Percentiles rank a stretch among this genome's conserved stretches.
Evolutionary conservation across 2,329 filamentous ascomycete genomes (phyloP).

Genomic region (Epichloe festucae): DNA sequence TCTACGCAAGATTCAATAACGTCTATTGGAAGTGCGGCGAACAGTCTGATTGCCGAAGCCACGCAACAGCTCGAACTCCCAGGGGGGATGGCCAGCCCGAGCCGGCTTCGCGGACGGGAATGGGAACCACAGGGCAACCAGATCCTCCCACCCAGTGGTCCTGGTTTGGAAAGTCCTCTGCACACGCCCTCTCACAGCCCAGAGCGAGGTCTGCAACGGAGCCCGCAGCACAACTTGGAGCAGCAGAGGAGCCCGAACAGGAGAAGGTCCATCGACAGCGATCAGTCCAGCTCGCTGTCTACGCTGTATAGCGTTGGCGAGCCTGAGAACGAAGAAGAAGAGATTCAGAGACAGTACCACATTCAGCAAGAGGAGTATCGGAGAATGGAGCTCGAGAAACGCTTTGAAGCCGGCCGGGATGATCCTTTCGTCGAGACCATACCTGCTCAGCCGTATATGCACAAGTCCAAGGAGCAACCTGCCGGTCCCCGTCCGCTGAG

Average conservation of each 20-base stretch:
- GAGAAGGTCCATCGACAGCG: conserved; percentile 26
- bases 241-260: conserved; percentile 8
- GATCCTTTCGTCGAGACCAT: conserved; percentile 22
- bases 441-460: not conserved
- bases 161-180: conserved; percentile 5
- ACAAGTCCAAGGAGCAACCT: conserved; percentile 1
- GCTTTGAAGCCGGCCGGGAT: not conserved
- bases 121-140: conserved; percentile 12
- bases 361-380: not conserved
- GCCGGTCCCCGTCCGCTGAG: conserved; percentile 8
- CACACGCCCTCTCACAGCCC: conserved; percentile 9
- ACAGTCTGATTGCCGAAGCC: conserved; percentile 27
- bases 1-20: conserved; percentile 15
- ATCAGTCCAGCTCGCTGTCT: conserved; percentile 39
- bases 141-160: conserved; percentile 5
- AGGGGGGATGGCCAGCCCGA: conserved; percentile 33
- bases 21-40: conserved; percentile 22
- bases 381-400: not conserved
- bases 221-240: conserved; percentile 9
- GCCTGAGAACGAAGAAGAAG: conserved; percentile 21
- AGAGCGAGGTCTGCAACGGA: conserved; percentile 10
- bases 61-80: conserved; percentile 23
- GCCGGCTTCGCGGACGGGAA: conserved; percentile 19
- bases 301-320: conserved; percentile 45
- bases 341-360: conserved; percentile 3